Evolutionary conservation across 805 yeast species (phyloP), one percentile per base, ranked within the genome.

Genomic region (Blastobotrys attinorum): DNA sequence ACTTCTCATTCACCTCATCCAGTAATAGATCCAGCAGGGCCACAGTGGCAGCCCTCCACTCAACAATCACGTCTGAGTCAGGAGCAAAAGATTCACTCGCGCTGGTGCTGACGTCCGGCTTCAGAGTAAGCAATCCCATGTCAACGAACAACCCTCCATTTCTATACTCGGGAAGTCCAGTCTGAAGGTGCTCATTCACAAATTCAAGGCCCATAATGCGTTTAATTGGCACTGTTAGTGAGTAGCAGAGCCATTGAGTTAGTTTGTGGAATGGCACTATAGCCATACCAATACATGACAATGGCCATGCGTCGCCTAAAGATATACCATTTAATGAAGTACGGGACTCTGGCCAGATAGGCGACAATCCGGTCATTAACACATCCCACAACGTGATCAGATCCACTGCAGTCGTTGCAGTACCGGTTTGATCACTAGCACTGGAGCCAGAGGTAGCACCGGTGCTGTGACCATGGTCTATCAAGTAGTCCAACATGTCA

Each of bases 231-330:
- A 70, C 67, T 16, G 79, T 55, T 40, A 79, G 57, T 1, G 84
- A 79, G 55, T 79, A 79, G 17, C 81, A 72, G 7, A 79, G 62
- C 84, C 84, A 79, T 58, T 79, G 85, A 0, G 82, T 76, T 31
- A 79, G 64, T 47, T 79, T 79, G 52, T 79, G 84, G 59, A 79
- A 79, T 2, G 83, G 78, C 15, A 76, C 76, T 38, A 78, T 70
- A 10, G 58, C 56, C 50, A 56, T 45, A 4, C 57, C 50, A 2
- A 63, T 34, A 27, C 56, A 52, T 25, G 29, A 25, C 7, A 7
- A 25, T 6, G 61, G 60, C 84, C 84, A 79, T 4, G 81, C 77
- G 59, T 79, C 85, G 10, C 85, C 84, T 17, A 79, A 62, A 2
- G 77, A 62, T 13, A 65, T 58, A 2, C 78, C 81, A 20, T 72